phyloP scores from a whole-genome alignment of 257 asterid genomes.

The Perilla frutescens region DNA sequence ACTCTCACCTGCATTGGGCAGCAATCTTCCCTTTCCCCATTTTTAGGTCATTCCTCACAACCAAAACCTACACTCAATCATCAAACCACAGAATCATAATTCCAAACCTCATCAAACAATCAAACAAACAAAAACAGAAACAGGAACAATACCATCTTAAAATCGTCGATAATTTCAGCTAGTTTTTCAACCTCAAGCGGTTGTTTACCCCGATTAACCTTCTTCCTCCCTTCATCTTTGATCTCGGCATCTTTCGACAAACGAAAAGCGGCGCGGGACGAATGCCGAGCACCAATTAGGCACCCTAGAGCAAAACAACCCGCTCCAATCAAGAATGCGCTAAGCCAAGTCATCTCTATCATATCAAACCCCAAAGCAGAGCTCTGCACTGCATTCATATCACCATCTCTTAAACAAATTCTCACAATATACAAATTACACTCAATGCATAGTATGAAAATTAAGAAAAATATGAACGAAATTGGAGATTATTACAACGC shows the following conservation, averaged over 20 bases:
- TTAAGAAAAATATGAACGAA: background rate
- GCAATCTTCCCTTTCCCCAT: conserved; percentile 99
- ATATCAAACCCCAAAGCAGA: conserved; percentile 51
- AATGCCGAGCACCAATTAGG: conserved; percentile 63
- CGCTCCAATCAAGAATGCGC: conserved; percentile 75
- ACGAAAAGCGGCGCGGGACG: conserved; percentile 42
- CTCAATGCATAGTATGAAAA: background rate
- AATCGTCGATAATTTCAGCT: conserved; percentile 86
- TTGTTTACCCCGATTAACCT: conserved; percentile 51
- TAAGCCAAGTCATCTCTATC: conserved; percentile 81
- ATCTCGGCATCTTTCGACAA: conserved; percentile 38
- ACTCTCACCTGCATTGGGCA: conserved; percentile 94
- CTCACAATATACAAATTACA: background rate
- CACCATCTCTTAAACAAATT: conserved; percentile 13
- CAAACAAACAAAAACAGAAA: conserved; percentile 21
- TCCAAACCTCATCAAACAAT: background rate
- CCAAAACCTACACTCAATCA: conserved; percentile 76
- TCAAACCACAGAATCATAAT: conserved; percentile 24
- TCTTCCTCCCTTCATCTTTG: conserved; percentile 52
- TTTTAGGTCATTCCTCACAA: conserved; percentile 94
- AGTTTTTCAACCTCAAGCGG: conserved; percentile 75
- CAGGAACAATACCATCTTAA: conserved; percentile 73
- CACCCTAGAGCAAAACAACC: conserved; percentile 83
- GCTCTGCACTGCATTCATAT: conserved; percentile 46
- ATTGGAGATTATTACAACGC: background rate